Evolutionary conservation across 495 filamentous ascomycete genomes (phyloP).

Genomic region (Chaetomium tenue): DNA sequence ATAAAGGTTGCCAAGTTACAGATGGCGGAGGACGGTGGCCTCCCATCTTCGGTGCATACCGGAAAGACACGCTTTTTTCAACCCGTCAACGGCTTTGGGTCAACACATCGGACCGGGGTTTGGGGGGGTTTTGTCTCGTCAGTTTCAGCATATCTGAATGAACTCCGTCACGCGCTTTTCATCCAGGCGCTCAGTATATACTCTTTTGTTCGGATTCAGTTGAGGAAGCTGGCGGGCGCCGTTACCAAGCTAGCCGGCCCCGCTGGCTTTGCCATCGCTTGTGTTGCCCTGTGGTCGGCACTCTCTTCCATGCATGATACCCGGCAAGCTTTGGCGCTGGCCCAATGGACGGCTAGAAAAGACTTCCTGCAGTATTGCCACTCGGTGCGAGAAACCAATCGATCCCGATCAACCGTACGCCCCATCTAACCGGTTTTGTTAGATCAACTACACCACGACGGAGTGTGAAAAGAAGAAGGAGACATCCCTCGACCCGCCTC

Average conservation of each 20-base stretch:
- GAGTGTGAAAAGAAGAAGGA: not conserved
- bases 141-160: not conserved
- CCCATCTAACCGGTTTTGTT: not conserved
- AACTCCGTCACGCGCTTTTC: not conserved
- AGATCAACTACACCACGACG: not conserved
- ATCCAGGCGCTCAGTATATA: not conserved
- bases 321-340: not conserved
- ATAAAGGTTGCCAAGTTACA: no score
- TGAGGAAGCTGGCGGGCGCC: not conserved
- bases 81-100: not conserved
- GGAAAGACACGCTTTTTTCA: not conserved
- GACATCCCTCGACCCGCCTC: not conserved
- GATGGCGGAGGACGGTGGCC: no score
- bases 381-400: not conserved
- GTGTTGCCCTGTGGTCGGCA: conserved; percentile 3
- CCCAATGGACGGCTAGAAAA: not conserved
- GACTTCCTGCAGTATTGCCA: not conserved
- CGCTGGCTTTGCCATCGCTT: not conserved
- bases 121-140: not conserved
- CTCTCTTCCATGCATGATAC: not conserved
- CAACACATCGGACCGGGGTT: not conserved
- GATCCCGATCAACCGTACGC: not conserved
- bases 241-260: not conserved
- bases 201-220: not conserved
- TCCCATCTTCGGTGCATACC: not conserved